Evolutionary conservation across 2,329 filamentous ascomycete species (phyloP).

Genomic region (Paracoccidioides lutzii): DNA sequence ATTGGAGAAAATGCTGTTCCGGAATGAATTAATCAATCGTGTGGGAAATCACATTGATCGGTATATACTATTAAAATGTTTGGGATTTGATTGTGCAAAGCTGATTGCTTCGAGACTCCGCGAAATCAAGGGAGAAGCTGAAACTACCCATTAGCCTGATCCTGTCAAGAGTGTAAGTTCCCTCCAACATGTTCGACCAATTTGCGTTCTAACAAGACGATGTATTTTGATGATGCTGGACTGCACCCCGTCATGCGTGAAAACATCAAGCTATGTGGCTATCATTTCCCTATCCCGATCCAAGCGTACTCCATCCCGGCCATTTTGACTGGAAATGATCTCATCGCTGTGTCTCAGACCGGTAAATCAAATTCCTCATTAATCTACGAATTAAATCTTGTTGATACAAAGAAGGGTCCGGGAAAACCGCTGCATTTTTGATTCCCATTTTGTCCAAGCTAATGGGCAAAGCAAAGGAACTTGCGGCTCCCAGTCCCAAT

Average conservation of each 20-base stretch:
- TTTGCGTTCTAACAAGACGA: constrained; percentile 7
- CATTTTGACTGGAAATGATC: constrained; percentile 60
- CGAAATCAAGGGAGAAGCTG: constrained; percentile 38
- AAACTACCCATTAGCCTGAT: constrained; percentile 35
- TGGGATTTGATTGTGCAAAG: neutral
- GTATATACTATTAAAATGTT: constrained; percentile 30
- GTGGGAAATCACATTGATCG: constrained; percentile 52
- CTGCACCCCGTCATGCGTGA: constrained; percentile 71
- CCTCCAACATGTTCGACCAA: neutral
- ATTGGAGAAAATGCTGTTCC: constrained; percentile 66
- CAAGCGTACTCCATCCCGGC: constrained; percentile 76
- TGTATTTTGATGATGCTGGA: constrained; percentile 61
- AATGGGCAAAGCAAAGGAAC: constrained; percentile 89
- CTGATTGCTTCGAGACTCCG: constrained; percentile 24
- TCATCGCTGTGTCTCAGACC: constrained; percentile 85
- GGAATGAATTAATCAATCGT: constrained; percentile 37
- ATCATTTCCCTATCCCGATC: constrained; percentile 66
- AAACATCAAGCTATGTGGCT: constrained; percentile 64
- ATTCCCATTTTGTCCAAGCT: constrained; percentile 79
- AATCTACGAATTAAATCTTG: neutral
- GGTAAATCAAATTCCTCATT: constrained; percentile 43
- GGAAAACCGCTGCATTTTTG: constrained; percentile 88
- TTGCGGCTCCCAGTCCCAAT: constrained; percentile 65
- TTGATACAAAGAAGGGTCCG: constrained; percentile 53
- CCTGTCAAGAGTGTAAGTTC: constrained; percentile 40